Percentiles rank a stretch among this genome's conserved stretches.
phyloP scores from a whole-genome alignment of 108 stramenopile genomes.

The Cyclotella cryptica region DNA sequence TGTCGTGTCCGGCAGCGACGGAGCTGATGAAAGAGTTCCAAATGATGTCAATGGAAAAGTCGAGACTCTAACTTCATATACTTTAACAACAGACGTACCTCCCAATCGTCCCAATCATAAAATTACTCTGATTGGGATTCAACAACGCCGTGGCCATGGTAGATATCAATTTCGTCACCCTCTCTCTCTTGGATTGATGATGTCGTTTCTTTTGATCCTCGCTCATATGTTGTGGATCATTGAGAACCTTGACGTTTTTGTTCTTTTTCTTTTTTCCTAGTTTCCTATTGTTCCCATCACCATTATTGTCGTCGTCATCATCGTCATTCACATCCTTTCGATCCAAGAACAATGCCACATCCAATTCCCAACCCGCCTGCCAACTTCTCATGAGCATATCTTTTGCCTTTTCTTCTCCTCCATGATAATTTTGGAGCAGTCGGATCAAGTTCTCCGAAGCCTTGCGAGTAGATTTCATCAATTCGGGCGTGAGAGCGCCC shows the following conservation, averaged over 20 bases:
- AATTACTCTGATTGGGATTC: constrained; percentile 42
- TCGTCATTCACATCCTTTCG: background rate
- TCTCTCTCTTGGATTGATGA: constrained; percentile 9
- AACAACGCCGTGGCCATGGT: constrained; percentile 61
- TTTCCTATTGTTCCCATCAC: background rate
- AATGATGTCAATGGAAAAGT: background rate
- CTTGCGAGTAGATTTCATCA: constrained; percentile 19
- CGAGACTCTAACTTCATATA: background rate
- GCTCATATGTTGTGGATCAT: constrained; percentile 27
- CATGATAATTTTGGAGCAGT: constrained; percentile 48
- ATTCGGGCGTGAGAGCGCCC: constrained; percentile 15
- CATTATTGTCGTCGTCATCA: constrained; percentile 1
- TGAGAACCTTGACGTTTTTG: constrained; percentile 29
- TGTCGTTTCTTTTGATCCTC: constrained; percentile 24
- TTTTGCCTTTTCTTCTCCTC: constrained; percentile 29
- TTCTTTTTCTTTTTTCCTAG: constrained; percentile 20
- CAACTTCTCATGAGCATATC: constrained; percentile 41
- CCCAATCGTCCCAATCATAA: constrained; percentile 58
- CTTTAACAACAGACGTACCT: constrained; percentile 5
- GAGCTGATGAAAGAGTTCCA: constrained; percentile 14
- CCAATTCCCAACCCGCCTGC: constrained; percentile 49
- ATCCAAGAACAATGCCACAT: constrained; percentile 11
- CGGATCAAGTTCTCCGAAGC: constrained; percentile 35
- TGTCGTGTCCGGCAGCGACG: constrained; percentile 63
- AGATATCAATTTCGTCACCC: constrained; percentile 45